Percentiles rank a stretch among this genome's conserved stretches.
Conservation (phyloP, 306 rosid genomes). For the Ormosia emarginata region DNA sequence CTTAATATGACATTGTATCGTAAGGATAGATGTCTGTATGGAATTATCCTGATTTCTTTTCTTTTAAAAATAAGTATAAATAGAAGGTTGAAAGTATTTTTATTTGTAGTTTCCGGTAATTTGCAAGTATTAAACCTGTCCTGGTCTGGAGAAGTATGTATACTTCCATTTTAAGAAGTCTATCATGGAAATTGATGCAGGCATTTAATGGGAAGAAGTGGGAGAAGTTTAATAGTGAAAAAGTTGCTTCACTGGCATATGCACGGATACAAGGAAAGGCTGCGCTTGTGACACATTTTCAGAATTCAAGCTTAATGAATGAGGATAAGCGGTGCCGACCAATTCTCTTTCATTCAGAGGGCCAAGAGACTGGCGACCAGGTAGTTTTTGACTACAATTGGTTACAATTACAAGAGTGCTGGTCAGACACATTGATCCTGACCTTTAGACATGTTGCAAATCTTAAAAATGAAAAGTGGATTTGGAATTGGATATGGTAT, state of each 20-base stretch:
- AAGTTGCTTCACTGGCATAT: slow-evolving; percentile 89
- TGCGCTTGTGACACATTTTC: slow-evolving; percentile 91
- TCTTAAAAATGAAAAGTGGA: not conserved
- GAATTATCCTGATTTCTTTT: not conserved
- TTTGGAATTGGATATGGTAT: not conserved
- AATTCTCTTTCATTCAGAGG: slow-evolving; percentile 84
- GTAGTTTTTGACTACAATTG: slow-evolving; percentile 32
- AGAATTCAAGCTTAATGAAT: slow-evolving; percentile 88
- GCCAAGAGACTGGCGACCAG: slow-evolving; percentile 73
- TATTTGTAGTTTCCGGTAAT: not conserved
- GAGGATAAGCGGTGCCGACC: slow-evolving; percentile 96
- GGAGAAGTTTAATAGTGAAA: slow-evolving; percentile 92
- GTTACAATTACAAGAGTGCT: not conserved
- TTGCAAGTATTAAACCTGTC: slow-evolving; percentile 6
- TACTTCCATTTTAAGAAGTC: not conserved
- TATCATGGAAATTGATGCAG: slow-evolving; percentile 38
- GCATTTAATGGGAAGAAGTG: slow-evolving; percentile 92
- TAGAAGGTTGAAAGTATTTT: not conserved
- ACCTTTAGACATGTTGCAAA: not conserved
- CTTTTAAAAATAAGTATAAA: not conserved
- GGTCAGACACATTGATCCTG: not conserved
- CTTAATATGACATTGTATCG: not conserved
- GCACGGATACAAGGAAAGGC: slow-evolving; percentile 93
- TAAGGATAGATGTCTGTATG: not conserved
- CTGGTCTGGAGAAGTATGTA: not conserved